Conservation (phyloP, 1,284 basidiomycete genomes). For the Vanrija humicola region DNA sequence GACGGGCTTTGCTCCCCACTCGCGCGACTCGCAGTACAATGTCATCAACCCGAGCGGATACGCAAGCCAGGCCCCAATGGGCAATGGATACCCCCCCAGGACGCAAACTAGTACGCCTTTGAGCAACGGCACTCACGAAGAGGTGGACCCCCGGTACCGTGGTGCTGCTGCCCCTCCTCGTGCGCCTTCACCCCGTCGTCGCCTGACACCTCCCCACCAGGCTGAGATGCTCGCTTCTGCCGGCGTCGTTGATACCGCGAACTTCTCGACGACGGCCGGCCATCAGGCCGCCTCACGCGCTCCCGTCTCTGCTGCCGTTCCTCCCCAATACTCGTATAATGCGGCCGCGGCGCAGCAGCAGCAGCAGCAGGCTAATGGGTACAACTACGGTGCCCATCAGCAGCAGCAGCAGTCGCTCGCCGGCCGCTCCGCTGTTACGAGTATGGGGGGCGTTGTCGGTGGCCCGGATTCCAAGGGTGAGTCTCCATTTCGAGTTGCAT, state of each 20-base stretch:
- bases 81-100: constrained; percentile 38
- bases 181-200: constrained; percentile 16
- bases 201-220: constrained; percentile 28
- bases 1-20: constrained; percentile 30
- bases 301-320: background rate
- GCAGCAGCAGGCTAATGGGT: no score
- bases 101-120: constrained; percentile 42
- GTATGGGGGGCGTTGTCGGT: no score
- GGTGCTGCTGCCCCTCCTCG: constrained; percentile 14
- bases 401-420: no score
- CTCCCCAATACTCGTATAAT: constrained; percentile 2
- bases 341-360: background rate
- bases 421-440: no score
- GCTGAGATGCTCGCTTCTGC: constrained; percentile 30
- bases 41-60: constrained; percentile 32
- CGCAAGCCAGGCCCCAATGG: constrained; percentile 29
- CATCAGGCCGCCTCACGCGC: constrained; percentile 7
- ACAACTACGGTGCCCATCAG: no score
- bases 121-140: constrained; percentile 22
- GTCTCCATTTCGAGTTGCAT: background rate
- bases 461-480: constrained; percentile 2
- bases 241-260: constrained; percentile 34
- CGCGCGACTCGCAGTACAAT: constrained; percentile 38
- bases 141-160: constrained; percentile 21
- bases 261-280: constrained; percentile 20